These are phyloP conservation scores for Cryptococcus sp. DNA, from an alignment of 1,284 basidiomycete genomes.

Conservation along the genomic window DNA sequence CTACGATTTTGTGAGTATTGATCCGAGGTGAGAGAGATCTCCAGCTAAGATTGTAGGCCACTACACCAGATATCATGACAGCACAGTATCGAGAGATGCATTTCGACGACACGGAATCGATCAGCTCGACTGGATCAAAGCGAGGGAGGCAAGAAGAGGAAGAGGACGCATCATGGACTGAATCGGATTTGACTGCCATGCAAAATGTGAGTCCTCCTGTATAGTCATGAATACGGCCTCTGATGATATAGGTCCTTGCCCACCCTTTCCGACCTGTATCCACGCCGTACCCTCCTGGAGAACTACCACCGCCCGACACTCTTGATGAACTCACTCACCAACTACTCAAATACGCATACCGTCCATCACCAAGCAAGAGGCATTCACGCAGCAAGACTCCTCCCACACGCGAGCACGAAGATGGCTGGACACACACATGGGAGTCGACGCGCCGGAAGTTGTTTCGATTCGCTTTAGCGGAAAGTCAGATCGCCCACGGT, in stretches of 20 bases:
- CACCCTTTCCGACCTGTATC: slow-evolving; percentile 37
- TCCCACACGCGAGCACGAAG: neutral
- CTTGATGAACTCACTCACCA: slow-evolving; percentile 44
- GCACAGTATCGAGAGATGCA: slow-evolving; percentile 1
- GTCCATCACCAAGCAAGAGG: neutral
- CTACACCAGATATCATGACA: slow-evolving; percentile 4
- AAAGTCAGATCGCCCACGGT: slow-evolving; percentile 29
- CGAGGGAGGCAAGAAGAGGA: slow-evolving; percentile 15
- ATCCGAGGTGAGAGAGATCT: slow-evolving; percentile 1
- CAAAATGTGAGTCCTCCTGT: slow-evolving; percentile 24
- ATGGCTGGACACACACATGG: slow-evolving; percentile 37
- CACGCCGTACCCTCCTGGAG: slow-evolving; percentile 38
- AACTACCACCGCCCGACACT: slow-evolving; percentile 36
- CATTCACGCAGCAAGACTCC: neutral
- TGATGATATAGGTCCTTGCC: slow-evolving; percentile 8
- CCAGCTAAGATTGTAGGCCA: neutral
- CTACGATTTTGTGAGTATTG: slow-evolving; percentile 18
- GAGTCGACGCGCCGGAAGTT: slow-evolving; percentile 38
- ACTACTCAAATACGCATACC: slow-evolving; percentile 24
- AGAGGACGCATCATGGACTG: slow-evolving; percentile 27
- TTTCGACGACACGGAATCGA: slow-evolving; percentile 7
- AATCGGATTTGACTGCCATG: slow-evolving; percentile 33
- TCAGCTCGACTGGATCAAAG: slow-evolving; percentile 13
- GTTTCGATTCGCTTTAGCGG: slow-evolving; percentile 34
- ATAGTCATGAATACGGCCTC: neutral